phyloP scores from a whole-genome alignment of 2,329 filamentous ascomycete genomes.

The Pseudopyricularia cyperi region DNA sequence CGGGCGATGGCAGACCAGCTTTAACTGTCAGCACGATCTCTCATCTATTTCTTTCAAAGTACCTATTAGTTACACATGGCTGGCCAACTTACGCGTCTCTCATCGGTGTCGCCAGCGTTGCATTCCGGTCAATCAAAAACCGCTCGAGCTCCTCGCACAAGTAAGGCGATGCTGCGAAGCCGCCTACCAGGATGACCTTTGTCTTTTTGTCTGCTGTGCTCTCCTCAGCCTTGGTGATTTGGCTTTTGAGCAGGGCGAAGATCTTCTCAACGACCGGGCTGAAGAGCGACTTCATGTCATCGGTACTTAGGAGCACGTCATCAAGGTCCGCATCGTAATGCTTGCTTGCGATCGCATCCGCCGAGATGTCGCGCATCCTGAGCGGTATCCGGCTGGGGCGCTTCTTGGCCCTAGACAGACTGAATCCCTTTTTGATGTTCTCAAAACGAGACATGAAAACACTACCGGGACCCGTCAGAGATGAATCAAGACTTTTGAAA shows the following conservation, averaged over 20 bases:
- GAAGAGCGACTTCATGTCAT: not conserved
- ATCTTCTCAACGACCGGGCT: not conserved
- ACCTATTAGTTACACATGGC: too few species aligned
- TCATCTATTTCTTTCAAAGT: not conserved
- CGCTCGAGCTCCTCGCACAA: not conserved
- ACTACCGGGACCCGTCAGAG: not conserved
- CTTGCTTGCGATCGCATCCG: not conserved
- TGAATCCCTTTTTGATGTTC: constrained; percentile 1
- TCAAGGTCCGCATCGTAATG: not conserved
- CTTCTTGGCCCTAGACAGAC: not conserved
- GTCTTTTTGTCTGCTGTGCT: not conserved
- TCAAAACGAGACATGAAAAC: not conserved
- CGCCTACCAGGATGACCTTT: not conserved
- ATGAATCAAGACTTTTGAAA: not conserved
- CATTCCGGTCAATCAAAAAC: not conserved
- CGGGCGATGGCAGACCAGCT: not conserved
- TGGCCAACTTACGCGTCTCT: not conserved
- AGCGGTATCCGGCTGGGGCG: not conserved
- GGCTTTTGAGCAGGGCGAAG: not conserved
- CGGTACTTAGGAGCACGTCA: not conserved
- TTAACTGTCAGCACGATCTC: not conserved
- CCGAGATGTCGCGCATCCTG: not conserved
- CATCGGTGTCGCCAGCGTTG: not conserved
- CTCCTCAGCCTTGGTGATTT: not conserved
- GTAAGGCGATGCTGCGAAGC: not conserved